Evolutionary conservation across 805 yeast genomes (phyloP), one percentile per base, ranked within the genome.

Genomic region (Nakazawaea populi): DNA sequence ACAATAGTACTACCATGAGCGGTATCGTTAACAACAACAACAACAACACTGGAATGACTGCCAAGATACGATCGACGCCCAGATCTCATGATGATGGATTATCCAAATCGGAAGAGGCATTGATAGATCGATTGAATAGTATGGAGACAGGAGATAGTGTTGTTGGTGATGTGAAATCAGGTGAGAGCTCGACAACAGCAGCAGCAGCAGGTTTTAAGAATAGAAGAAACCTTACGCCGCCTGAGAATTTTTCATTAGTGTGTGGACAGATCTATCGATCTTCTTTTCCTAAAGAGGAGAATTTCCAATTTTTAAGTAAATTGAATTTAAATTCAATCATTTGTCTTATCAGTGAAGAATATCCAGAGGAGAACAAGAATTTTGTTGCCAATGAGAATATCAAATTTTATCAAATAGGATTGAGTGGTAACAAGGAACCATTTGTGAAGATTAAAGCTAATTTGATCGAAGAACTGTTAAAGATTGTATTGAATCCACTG

Each of bases 371-470:
- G 55, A 89, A 91, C 60, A 58, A 65, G 38, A 80, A 80, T 46
- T 90, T 89, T 60, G 69, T 89, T 52, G 63, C 74, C 39, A 70
- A 74, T 39, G 75, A 89, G 46, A 74, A 75, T 24, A 89, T 94
- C 46, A 69, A 77, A 57, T 73, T 91, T 38, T 88, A 83, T 61
- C 98, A 90, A 66, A 83, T 92, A 38, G 97, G 97, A 1, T 79
- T 94, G 82, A 83, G 94, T 42, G 99, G 98, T 6, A 94, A 94
- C 65, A 94, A 94, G 62, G 96, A 90, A 61, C 96, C 96, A 9
- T 89, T 90, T 70, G 96, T 89, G 42, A 85, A 87, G 59, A 82
- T 80, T 53, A 73, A 76, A 50, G 73, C 77, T 3, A 84, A 82
- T 36, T 72, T 86, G 38, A 80, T 94, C 32, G 85, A 91, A 1